Evolutionary conservation across 108 stramenopile genomes (phyloP).

Genomic region (Aurantiochytrium sp.): DNA sequence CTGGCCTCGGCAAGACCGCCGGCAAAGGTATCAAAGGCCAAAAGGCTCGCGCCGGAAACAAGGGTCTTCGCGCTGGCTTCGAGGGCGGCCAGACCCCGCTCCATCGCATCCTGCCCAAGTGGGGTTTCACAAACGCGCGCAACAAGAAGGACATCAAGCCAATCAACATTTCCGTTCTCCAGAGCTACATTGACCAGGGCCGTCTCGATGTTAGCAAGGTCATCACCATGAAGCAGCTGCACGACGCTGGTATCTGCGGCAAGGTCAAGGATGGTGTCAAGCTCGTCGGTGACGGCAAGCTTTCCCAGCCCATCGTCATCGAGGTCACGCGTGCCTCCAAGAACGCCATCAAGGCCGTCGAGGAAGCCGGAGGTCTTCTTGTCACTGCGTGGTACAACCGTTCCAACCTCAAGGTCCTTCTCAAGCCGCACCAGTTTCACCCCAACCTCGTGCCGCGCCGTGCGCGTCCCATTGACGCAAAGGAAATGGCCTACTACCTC

Average conservation of each 20-base stretch:
- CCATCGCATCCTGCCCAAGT: slow-evolving; percentile 84
- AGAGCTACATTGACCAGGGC: slow-evolving; percentile 87
- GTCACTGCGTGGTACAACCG: slow-evolving; percentile 89
- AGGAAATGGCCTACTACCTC: slow-evolving; percentile 83
- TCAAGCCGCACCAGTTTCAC: slow-evolving; percentile 85
- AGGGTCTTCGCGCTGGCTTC: slow-evolving; percentile 56
- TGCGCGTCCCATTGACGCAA: slow-evolving; percentile 78
- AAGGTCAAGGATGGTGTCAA: slow-evolving; percentile 83
- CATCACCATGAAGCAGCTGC: slow-evolving; percentile 82
- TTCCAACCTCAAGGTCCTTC: slow-evolving; percentile 72
- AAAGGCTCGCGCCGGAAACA: slow-evolving; percentile 70
- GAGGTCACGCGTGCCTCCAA: slow-evolving; percentile 78
- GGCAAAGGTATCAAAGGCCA: slow-evolving; percentile 94
- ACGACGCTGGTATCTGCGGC: slow-evolving; percentile 65
- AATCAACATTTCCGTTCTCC: slow-evolving; percentile 70
- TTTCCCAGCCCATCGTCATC: slow-evolving; percentile 59
- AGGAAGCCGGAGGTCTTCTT: slow-evolving; percentile 83
- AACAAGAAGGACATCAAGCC: slow-evolving; percentile 62
- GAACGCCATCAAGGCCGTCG: slow-evolving; percentile 78
- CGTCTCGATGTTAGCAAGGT: slow-evolving; percentile 51
- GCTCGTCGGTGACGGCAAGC: slow-evolving; percentile 40
- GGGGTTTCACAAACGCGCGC: slow-evolving; percentile 83
- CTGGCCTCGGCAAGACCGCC: slow-evolving; percentile 85
- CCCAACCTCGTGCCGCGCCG: slow-evolving; percentile 53
- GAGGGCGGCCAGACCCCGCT: slow-evolving; percentile 98